A percentile compares a stretch with the other conserved stretches of the same genome.
Conservation (phyloP, 371 early-diverging fungal species). For the Mucor indicus region DNA sequence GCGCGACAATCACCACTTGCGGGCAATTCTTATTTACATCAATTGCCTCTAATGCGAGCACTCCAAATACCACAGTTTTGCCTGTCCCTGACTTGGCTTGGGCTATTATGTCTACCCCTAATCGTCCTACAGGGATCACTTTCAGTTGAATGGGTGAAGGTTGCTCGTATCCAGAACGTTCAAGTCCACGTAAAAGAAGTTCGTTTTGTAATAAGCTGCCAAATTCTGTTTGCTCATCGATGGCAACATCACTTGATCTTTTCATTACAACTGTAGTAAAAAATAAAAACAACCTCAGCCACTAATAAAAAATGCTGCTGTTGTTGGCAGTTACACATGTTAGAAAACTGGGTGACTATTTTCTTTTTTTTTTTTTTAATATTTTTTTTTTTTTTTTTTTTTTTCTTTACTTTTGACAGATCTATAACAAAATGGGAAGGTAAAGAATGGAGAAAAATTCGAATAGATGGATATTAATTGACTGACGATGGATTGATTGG, state of each 20-base stretch:
- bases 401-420: not conserved
- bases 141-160: slow-evolving; percentile 90
- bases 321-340: not conserved
- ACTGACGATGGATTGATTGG: too few relatives aligned
- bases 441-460: not conserved
- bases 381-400: slow-evolving; percentile 12
- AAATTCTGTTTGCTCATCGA: slow-evolving; percentile 61
- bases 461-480: not conserved
- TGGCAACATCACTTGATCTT: slow-evolving; percentile 54
- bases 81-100: slow-evolving; percentile 97
- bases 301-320: not conserved
- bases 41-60: slow-evolving; percentile 79
- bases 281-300: not conserved
- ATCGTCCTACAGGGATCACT: slow-evolving; percentile 80
- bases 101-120: slow-evolving; percentile 83
- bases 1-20: slow-evolving; percentile 78
- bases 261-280: slow-evolving; percentile 11
- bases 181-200: slow-evolving; percentile 50
- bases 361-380: not conserved
- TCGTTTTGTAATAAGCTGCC: slow-evolving; percentile 49
- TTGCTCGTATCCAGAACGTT: slow-evolving; percentile 51
- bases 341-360: slow-evolving; percentile 14
- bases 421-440: slow-evolving; percentile 23
- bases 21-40: slow-evolving; percentile 31
- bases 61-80: slow-evolving; percentile 95